Percentiles rank a stretch among this genome's conserved stretches.
Conservation (phyloP, 1,139 yeast species). For the Wickerhamomyces sp. region DNA sequence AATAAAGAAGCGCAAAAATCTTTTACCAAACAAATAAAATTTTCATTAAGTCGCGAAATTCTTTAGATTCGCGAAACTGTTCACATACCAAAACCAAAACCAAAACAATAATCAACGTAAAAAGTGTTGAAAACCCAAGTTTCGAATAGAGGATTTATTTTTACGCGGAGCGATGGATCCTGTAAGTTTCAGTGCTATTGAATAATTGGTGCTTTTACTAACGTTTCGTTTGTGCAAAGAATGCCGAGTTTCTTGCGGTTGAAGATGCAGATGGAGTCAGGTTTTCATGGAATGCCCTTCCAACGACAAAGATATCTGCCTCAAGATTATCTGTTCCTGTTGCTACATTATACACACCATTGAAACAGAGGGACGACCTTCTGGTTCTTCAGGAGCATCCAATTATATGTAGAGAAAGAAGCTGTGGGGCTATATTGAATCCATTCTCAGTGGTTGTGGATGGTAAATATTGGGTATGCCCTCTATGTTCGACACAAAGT, state of each 20-base stretch:
- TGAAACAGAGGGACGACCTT: slow-evolving; percentile 46
- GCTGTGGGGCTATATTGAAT: slow-evolving; percentile 55
- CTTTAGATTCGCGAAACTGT: too few relatives aligned
- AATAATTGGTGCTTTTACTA: too few relatives aligned
- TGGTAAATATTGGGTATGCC: slow-evolving; percentile 58
- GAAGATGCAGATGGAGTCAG: slow-evolving; percentile 70
- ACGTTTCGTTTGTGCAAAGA: too few relatives aligned
- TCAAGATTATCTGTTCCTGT: slow-evolving; percentile 57
- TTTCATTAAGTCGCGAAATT: too few relatives aligned
- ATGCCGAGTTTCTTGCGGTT: slow-evolving; percentile 47
- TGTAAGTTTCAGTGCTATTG: background rate
- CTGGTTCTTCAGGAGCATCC: slow-evolving; percentile 39
- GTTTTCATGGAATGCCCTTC: slow-evolving; percentile 63
- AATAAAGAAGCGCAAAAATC: background rate
- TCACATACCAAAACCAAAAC: background rate
- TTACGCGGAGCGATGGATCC: slow-evolving; percentile 1
- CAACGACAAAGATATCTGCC: slow-evolving; percentile 56
- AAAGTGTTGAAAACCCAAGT: background rate
- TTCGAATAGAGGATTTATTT: too few relatives aligned
- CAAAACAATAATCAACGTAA: background rate
- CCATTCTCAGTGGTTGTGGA: slow-evolving; percentile 48
- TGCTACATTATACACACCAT: slow-evolving; percentile 64
- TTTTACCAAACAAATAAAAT: background rate
- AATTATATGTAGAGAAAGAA: slow-evolving; percentile 41
- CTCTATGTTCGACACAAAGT: slow-evolving; percentile 55